phyloP scores from a whole-genome alignment of 148 eudicot genomes.

The Simmondsia chinensis region DNA sequence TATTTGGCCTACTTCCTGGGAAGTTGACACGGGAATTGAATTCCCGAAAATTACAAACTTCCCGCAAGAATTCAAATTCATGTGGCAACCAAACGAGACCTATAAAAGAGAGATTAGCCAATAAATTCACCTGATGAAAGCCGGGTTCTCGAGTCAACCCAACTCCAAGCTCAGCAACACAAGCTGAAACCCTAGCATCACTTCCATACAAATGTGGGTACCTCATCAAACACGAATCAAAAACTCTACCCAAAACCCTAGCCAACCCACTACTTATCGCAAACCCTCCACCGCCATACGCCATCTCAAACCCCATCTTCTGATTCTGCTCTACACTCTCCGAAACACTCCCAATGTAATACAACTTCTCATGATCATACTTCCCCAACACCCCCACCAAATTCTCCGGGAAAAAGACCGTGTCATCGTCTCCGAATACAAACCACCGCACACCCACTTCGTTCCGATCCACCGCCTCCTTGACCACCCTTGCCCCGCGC shows the following conservation, averaged over 20 bases:
- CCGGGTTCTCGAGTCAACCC: conserved; percentile 59
- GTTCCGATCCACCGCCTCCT: conserved; percentile 31
- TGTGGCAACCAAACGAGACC: not conserved
- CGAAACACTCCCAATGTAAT: conserved; percentile 47
- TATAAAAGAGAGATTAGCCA: not conserved
- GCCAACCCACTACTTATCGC: conserved; percentile 54
- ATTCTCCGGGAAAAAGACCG: conserved; percentile 47
- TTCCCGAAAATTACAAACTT: too few species aligned
- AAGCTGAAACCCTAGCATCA: conserved; percentile 55
- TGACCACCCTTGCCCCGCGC: conserved; percentile 56
- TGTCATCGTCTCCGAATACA: conserved; percentile 70
- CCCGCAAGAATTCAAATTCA: too few species aligned
- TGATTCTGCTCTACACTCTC: conserved; percentile 44
- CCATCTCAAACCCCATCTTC: conserved; percentile 46
- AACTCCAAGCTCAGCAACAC: conserved; percentile 70
- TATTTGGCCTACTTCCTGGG: too few species aligned
- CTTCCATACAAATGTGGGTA: conserved; percentile 75
- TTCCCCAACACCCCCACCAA: conserved; percentile 28
- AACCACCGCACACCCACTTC: conserved; percentile 36
- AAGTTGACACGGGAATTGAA: too few species aligned
- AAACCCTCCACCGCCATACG: conserved; percentile 77
- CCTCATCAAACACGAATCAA: conserved; percentile 60
- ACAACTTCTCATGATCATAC: conserved; percentile 49
- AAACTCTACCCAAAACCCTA: conserved; percentile 44
- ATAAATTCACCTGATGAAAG: conserved; percentile 64